Evolutionary conservation across 2,329 filamentous ascomycete genomes (phyloP).

Genomic region (Cladosporium sp.): DNA sequence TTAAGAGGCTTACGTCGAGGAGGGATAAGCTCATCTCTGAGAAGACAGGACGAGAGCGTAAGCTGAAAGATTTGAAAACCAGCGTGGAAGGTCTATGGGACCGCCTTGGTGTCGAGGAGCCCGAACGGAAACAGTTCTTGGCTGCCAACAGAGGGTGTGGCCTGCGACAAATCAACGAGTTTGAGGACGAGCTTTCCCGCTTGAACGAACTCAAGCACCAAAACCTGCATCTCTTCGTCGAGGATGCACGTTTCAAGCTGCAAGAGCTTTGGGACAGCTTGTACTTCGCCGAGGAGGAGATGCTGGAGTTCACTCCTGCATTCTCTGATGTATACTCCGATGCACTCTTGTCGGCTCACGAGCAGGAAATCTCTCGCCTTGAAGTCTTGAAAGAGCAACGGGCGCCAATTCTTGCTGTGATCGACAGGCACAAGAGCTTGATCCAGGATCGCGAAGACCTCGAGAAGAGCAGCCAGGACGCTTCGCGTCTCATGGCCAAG

Average conservation of each 20-base stretch:
- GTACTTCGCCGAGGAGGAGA: constrained; percentile 96
- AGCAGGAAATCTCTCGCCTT: constrained; percentile 79
- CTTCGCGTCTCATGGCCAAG: constrained; percentile 84
- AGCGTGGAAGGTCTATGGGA: constrained; percentile 87
- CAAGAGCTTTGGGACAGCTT: constrained; percentile 93
- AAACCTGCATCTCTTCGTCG: constrained; percentile 92
- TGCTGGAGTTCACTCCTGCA: constrained; percentile 95
- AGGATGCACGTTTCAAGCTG: constrained; percentile 83
- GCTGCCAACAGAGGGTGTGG: constrained; percentile 87
- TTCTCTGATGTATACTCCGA: constrained; percentile 93
- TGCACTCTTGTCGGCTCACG: constrained; percentile 88
- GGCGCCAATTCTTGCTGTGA: constrained; percentile 72
- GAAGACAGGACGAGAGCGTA: constrained; percentile 78
- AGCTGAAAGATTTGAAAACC: constrained; percentile 67
- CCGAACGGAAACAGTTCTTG: constrained; percentile 79
- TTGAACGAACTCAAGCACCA: constrained; percentile 91
- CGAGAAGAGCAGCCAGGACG: constrained; percentile 86
- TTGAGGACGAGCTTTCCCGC: constrained; percentile 81
- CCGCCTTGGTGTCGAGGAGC: constrained; percentile 76
- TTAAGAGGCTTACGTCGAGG: constrained; percentile 66
- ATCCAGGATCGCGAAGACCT: constrained; percentile 84
- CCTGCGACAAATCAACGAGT: constrained; percentile 88
- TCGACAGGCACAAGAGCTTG: constrained; percentile 78
- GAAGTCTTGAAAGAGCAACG: constrained; percentile 83
- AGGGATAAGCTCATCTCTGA: constrained; percentile 82